Conservation (phyloP, 495 filamentous ascomycete species). For the Xanthoparmelia taractica region DNA sequence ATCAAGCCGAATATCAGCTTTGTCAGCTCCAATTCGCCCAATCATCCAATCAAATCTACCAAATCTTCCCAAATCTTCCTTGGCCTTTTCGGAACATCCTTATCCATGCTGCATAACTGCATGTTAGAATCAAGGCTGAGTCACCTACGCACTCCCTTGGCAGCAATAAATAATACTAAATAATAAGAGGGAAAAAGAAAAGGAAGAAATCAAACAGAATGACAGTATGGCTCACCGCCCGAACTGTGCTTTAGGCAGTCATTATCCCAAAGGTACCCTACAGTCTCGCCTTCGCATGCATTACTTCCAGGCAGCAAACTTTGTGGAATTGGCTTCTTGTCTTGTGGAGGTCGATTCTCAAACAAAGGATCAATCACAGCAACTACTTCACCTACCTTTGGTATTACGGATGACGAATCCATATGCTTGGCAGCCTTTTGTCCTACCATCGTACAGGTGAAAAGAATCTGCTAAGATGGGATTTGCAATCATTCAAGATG, state of each 20-base stretch:
- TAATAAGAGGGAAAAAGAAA: too few species aligned
- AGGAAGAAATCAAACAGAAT: too few species aligned
- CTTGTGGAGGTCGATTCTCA: background rate
- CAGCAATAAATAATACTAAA: background rate
- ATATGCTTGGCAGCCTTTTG: background rate
- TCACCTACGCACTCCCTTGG: background rate
- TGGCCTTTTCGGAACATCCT: background rate
- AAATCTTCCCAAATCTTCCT: background rate
- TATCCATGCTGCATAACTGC: background rate
- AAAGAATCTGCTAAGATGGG: too few species aligned
- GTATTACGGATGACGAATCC: background rate
- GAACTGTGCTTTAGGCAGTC: background rate
- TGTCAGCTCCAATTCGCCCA: background rate
- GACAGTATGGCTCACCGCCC: background rate
- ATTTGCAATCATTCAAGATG: background rate
- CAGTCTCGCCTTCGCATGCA: background rate
- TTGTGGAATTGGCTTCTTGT: background rate
- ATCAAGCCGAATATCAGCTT: background rate
- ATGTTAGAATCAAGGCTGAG: slow-evolving; percentile 10
- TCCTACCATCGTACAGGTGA: too few species aligned
- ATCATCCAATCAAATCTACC: background rate
- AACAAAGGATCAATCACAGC: background rate
- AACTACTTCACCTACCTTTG: too few species aligned
- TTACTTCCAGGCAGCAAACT: background rate
- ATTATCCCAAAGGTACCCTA: background rate